Conservation (phyloP, 148 eudicot genomes). For the Fagopyrum esculentum region DNA sequence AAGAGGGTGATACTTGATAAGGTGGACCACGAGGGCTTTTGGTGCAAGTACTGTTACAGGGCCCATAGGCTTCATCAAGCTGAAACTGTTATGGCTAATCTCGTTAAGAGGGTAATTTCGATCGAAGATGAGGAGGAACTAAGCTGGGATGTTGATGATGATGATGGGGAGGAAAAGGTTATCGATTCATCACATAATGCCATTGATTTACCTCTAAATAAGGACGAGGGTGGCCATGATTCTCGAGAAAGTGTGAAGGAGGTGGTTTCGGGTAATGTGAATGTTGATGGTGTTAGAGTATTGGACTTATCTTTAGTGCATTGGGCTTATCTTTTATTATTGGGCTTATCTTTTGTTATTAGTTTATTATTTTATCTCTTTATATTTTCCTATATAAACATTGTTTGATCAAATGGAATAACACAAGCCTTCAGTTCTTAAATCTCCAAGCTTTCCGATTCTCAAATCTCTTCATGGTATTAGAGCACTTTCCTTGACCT, state of each 20-base stretch:
- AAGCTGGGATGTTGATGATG: constrained; percentile 92
- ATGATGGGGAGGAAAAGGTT: constrained; percentile 23
- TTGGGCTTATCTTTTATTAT: no score
- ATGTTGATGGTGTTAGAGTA: no score
- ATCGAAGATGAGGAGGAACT: constrained; percentile 67
- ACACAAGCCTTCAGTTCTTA: no score
- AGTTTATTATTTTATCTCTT: no score
- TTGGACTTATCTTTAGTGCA: no score
- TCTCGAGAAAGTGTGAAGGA: no score
- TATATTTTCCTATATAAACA: no score
- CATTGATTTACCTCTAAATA: not conserved
- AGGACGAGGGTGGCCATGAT: constrained; percentile 12
- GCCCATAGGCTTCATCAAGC: constrained; percentile 49
- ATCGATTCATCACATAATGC: not conserved
- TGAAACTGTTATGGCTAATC: constrained; percentile 49
- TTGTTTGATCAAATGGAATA: no score
- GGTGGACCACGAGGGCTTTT: constrained; percentile 56
- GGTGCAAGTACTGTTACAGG: constrained; percentile 67
- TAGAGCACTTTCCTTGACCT: no score
- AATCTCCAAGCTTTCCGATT: no score
- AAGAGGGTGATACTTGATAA: constrained; percentile 42
- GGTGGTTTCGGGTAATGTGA: not conserved
- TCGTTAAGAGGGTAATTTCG: constrained; percentile 59
- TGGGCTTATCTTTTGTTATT: no score
- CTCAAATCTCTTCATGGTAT: no score